Conservation (phyloP, 2,329 filamentous ascomycete species). For the Epichloe aotearoae region DNA sequence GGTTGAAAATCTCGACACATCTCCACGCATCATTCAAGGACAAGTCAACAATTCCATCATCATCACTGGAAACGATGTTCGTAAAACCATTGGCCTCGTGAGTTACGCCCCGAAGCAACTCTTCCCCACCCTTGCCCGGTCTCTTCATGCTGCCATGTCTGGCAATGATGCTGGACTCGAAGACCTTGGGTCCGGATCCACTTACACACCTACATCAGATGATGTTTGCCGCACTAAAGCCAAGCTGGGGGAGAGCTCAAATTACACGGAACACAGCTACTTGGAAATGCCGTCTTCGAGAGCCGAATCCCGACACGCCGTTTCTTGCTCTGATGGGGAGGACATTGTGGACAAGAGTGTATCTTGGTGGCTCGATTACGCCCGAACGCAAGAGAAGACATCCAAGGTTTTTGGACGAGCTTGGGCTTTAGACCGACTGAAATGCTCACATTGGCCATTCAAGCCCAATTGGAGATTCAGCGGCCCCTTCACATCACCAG, state of each 20-base stretch:
- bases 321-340: slow-evolving; percentile 22
- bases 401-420: slow-evolving; percentile 17
- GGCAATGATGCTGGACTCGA: slow-evolving; percentile 6
- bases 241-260: slow-evolving; percentile 8
- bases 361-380: slow-evolving; percentile 12
- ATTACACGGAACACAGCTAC: background rate
- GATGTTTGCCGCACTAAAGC: slow-evolving; percentile 6
- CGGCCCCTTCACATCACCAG: slow-evolving; percentile 16
- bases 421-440: slow-evolving; percentile 22
- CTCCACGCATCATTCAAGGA: slow-evolving; percentile 10
- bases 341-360: slow-evolving; percentile 8
- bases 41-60: slow-evolving; percentile 11
- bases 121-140: slow-evolving; percentile 6
- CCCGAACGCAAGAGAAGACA: slow-evolving; percentile 12
- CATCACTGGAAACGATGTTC: slow-evolving; percentile 19
- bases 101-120: slow-evolving; percentile 17
- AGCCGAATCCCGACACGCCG: background rate
- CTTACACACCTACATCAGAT: slow-evolving; percentile 6
- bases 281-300: background rate
- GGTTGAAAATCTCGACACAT: slow-evolving; percentile 13
- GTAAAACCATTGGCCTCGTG: slow-evolving; percentile 12
- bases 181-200: background rate
- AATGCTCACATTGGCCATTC: slow-evolving; percentile 24
- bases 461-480: slow-evolving; percentile 25
- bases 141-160: slow-evolving; percentile 8